Conservation (phyloP, 108 stramenopile genomes). For the Nitzschia palea region DNA sequence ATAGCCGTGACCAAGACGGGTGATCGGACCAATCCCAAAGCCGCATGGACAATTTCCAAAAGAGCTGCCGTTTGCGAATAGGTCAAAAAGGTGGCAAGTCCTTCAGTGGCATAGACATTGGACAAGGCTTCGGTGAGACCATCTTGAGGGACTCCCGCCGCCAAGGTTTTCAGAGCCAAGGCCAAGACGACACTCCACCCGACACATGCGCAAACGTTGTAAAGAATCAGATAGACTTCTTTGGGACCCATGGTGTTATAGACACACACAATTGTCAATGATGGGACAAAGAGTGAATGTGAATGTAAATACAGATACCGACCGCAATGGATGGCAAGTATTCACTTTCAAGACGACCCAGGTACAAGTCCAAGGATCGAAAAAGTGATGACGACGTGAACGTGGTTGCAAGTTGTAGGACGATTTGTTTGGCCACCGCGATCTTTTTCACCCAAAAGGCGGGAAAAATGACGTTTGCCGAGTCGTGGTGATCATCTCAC, state of each 20-base stretch:
- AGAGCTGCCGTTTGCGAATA: constrained; percentile 77
- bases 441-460: neutral
- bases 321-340: too few species aligned
- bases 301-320: too few species aligned
- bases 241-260: constrained; percentile 44
- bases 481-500: too few species aligned
- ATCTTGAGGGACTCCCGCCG: constrained; percentile 22
- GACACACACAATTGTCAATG: too few species aligned
- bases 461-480: constrained; percentile 4
- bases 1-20: constrained; percentile 89
- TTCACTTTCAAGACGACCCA: too few species aligned
- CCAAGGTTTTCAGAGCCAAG: constrained; percentile 50
- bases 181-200: constrained; percentile 87
- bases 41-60: constrained; percentile 91
- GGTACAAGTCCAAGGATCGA: too few species aligned
- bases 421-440: neutral
- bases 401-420: neutral
- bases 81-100: constrained; percentile 46
- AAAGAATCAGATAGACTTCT: constrained; percentile 83
- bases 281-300: too few species aligned
- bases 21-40: constrained; percentile 88
- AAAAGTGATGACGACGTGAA: neutral
- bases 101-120: constrained; percentile 31
- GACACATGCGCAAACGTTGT: constrained; percentile 83
- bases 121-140: constrained; percentile 43